These are phyloP conservation scores for Tricladium varicosporioides DNA, from an alignment of 2,329 filamentous ascomycete genomes.

Conservation along the genomic window DNA sequence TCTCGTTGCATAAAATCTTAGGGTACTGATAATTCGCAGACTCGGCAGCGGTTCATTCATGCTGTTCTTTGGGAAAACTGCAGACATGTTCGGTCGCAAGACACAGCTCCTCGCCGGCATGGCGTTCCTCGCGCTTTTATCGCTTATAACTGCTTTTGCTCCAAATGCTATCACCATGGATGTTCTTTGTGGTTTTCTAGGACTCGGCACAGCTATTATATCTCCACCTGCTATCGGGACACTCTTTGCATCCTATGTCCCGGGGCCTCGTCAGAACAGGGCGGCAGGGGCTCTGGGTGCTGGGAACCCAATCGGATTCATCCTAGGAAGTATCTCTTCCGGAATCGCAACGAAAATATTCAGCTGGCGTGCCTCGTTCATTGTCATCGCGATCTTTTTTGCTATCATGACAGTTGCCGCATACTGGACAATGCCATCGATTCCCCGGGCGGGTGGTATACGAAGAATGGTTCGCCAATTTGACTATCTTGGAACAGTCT, in stretches of 20 bases:
- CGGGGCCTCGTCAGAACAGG: slow-evolving; percentile 57
- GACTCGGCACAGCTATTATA: slow-evolving; percentile 61
- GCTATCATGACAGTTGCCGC: slow-evolving; percentile 55
- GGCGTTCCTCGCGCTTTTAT: slow-evolving; percentile 55
- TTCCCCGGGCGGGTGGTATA: slow-evolving; percentile 38
- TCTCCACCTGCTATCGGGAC: slow-evolving; percentile 64
- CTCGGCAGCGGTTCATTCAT: slow-evolving; percentile 64
- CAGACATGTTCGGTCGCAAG: slow-evolving; percentile 65
- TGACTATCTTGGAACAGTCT: slow-evolving; percentile 26
- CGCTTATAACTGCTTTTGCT: slow-evolving; percentile 58
- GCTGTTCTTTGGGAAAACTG: slow-evolving; percentile 63
- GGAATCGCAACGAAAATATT: slow-evolving; percentile 60
- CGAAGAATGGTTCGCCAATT: slow-evolving; percentile 15
- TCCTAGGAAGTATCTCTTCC: slow-evolving; percentile 52
- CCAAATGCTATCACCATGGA: slow-evolving; percentile 58
- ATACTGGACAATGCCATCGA: slow-evolving; percentile 60
- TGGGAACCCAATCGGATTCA: slow-evolving; percentile 41
- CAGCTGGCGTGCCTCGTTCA: slow-evolving; percentile 63
- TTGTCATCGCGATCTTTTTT: slow-evolving; percentile 62
- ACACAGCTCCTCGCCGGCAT: slow-evolving; percentile 58
- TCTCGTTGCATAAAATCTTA: neutral
- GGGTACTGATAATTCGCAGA: slow-evolving; percentile 32
- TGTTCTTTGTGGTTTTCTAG: slow-evolving; percentile 61
- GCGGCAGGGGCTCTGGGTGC: slow-evolving; percentile 60
- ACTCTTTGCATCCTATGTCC: slow-evolving; percentile 61